phyloP scores from a whole-genome alignment of 257 asterid species.

The Phtheirospermum japonicum region DNA sequence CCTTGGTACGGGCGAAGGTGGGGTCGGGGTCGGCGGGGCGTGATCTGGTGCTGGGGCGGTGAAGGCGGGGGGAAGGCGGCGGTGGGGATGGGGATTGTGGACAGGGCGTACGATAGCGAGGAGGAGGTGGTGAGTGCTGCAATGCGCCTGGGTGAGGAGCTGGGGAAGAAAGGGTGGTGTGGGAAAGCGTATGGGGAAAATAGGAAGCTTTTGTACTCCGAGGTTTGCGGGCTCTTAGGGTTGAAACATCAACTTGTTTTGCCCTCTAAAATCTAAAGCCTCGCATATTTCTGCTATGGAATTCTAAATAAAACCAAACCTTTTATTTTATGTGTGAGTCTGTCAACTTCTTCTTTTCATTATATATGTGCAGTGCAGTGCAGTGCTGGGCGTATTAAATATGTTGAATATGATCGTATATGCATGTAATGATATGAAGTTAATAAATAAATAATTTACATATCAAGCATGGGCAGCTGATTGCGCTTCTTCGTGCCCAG shows the following conservation, averaged over 20 bases:
- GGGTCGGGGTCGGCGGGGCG: slow-evolving; percentile 37
- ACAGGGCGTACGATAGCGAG: slow-evolving; percentile 33
- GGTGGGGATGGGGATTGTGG: slow-evolving; percentile 46
- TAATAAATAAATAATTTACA: too few relatives aligned
- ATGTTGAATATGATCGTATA: too few relatives aligned
- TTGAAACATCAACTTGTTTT: slow-evolving; percentile 25
- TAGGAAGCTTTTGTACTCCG: slow-evolving; percentile 51
- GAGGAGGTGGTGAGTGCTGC: slow-evolving; percentile 53
- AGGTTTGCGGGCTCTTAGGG: slow-evolving; percentile 42
- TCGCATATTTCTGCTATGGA: too few relatives aligned
- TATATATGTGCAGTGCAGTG: too few relatives aligned
- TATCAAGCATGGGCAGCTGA: too few relatives aligned
- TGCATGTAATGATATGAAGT: too few relatives aligned
- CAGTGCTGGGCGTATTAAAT: too few relatives aligned
- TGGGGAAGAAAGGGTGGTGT: slow-evolving; percentile 47
- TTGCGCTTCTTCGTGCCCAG: too few relatives aligned
- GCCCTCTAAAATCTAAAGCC: slow-evolving; percentile 51
- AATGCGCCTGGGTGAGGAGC: slow-evolving; percentile 33
- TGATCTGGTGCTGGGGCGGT: slow-evolving; percentile 39
- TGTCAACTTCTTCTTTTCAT: too few relatives aligned
- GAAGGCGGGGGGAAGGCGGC: slow-evolving; percentile 51
- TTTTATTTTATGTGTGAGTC: too few relatives aligned
- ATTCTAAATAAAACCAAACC: too few relatives aligned
- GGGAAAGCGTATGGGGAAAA: slow-evolving; percentile 49
- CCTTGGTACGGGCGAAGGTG: slow-evolving; percentile 43